These are phyloP conservation scores for Tillandsia fasciculata DNA, from an alignment of 176 grass and related monocot species.

Conservation along the genomic window DNA sequence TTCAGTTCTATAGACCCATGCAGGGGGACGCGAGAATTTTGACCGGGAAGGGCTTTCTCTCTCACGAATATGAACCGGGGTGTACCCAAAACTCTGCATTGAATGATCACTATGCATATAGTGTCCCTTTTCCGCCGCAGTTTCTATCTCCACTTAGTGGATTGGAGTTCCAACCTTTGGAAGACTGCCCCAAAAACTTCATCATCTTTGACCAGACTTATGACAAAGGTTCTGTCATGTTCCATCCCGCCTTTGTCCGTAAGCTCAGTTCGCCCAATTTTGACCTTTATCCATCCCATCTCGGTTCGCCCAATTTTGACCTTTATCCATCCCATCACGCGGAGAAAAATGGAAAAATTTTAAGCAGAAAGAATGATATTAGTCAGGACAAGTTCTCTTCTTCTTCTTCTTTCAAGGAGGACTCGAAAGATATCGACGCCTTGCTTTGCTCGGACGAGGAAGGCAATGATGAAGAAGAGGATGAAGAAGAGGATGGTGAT, in stretches of 20 bases:
- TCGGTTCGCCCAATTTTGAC: constrained; percentile 22
- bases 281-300: too few relatives aligned
- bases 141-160: constrained; percentile 14
- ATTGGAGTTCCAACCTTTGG: constrained; percentile 46
- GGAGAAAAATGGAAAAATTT: constrained; percentile 21
- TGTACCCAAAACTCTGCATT: constrained; percentile 13
- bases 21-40: constrained; percentile 47
- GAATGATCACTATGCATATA: constrained; percentile 21
- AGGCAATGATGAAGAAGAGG: constrained; percentile 29
- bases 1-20: constrained; percentile 28
- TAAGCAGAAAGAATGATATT: background rate
- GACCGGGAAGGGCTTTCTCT: constrained; percentile 26
- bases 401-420: constrained; percentile 47
- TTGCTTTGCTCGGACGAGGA: constrained; percentile 50
- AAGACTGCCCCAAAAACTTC: constrained; percentile 62
- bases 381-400: constrained; percentile 23
- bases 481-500: constrained; percentile 8
- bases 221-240: constrained; percentile 47
- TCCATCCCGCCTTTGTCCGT: constrained; percentile 42
- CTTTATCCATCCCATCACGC: constrained; percentile 7
- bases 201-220: constrained; percentile 55
- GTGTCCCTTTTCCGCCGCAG: constrained; percentile 26
- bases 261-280: constrained; percentile 31
- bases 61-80: constrained; percentile 30
- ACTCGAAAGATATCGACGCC: constrained; percentile 63